Evolutionary conservation across 148 eudicot genomes (phyloP).

Genomic region (Rhododendron henanense): DNA sequence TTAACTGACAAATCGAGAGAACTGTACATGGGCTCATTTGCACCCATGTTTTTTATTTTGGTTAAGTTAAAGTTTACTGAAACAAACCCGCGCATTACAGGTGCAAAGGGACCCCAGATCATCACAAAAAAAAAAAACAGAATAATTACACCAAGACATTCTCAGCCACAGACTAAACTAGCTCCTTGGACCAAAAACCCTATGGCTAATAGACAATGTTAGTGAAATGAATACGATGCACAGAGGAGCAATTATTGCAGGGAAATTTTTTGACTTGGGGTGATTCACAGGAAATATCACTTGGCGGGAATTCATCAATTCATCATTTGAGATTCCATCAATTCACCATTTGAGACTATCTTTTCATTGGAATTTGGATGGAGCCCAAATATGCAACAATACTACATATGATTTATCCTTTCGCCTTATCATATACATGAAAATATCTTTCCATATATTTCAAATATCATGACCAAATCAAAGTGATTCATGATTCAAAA

Average conservation of each 20-base stretch:
- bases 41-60: background rate
- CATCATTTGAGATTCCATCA: background rate
- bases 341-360: background rate
- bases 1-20: background rate
- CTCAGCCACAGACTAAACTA: too few relatives aligned
- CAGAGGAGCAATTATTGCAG: background rate
- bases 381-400: too few relatives aligned
- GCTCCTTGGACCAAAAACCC: too few relatives aligned
- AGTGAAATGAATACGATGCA: background rate
- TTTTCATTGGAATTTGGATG: background rate
- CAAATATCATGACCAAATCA: background rate
- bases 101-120: too few relatives aligned
- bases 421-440: too few relatives aligned
- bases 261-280: background rate
- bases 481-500: background rate
- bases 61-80: too few relatives aligned
- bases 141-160: too few relatives aligned
- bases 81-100: too few relatives aligned
- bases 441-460: background rate
- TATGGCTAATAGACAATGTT: too few relatives aligned
- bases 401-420: too few relatives aligned
- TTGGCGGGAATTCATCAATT: background rate
- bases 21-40: background rate
- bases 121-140: too few relatives aligned
- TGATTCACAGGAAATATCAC: background rate